These are phyloP conservation scores for Pythium aquatile DNA, from an alignment of 352 stramenopile genomes.

Conservation along the genomic window DNA sequence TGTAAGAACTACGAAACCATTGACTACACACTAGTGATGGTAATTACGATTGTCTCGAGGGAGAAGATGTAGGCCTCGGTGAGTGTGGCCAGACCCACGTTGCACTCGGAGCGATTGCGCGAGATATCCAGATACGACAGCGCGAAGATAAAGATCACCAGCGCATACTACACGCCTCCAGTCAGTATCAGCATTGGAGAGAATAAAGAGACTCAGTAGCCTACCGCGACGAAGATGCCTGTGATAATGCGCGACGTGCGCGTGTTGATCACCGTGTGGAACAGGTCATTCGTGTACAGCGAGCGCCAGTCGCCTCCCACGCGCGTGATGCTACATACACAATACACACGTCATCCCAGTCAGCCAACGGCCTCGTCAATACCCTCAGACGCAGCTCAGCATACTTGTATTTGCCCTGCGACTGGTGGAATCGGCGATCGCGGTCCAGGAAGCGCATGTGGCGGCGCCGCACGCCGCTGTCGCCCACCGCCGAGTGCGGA, in stretches of 20 bases:
- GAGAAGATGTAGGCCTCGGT: slow-evolving; percentile 88
- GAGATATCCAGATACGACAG: slow-evolving; percentile 75
- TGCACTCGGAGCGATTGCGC: slow-evolving; percentile 51
- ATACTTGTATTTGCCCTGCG: slow-evolving; percentile 65
- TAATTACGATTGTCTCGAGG: slow-evolving; percentile 81
- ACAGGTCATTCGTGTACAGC: slow-evolving; percentile 85
- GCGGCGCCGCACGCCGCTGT: slow-evolving; percentile 7
- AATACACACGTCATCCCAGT: background rate
- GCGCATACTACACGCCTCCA: slow-evolving; percentile 54
- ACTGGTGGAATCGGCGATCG: slow-evolving; percentile 63
- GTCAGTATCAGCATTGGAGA: background rate
- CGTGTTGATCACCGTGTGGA: slow-evolving; percentile 88
- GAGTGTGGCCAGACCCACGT: slow-evolving; percentile 70
- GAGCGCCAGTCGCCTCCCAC: slow-evolving; percentile 76
- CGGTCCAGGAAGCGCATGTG: slow-evolving; percentile 63
- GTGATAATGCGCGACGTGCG: slow-evolving; percentile 76
- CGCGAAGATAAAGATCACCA: slow-evolving; percentile 82
- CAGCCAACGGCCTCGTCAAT: background rate
- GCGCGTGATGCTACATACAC: slow-evolving; percentile 44
- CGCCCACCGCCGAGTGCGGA: slow-evolving; percentile 6
- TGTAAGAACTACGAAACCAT: background rate
- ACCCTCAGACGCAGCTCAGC: slow-evolving; percentile 14
- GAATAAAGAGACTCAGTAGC: slow-evolving; percentile 7
- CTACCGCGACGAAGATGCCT: slow-evolving; percentile 72
- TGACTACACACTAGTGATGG: background rate